phyloP scores from a whole-genome alignment of 176 grass and related monocot genomes.

The Carex littledalei region DNA sequence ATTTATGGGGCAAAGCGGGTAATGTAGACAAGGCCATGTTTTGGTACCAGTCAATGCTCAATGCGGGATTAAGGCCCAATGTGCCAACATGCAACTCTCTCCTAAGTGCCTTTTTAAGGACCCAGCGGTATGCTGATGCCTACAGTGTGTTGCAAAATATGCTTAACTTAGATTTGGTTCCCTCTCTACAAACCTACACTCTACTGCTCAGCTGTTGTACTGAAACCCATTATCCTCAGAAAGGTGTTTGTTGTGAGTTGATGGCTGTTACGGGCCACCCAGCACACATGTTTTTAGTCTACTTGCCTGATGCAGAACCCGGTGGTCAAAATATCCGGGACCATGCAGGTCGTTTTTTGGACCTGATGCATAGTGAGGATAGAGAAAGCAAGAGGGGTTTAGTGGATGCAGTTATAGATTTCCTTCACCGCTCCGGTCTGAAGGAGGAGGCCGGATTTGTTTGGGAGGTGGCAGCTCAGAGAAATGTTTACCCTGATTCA shows the following conservation, averaged over 20 bases:
- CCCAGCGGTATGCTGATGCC: conserved; percentile 62
- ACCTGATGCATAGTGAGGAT: conserved; percentile 93
- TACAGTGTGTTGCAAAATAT: conserved; percentile 67
- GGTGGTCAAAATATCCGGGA: conserved; percentile 64
- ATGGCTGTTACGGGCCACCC: conserved; percentile 86
- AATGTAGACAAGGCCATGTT: conserved; percentile 69
- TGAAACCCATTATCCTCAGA: conserved; percentile 33
- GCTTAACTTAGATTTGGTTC: conserved; percentile 58
- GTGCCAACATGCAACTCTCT: conserved; percentile 90
- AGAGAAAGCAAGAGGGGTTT: conserved; percentile 88
- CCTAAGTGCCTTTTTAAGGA: conserved; percentile 75
- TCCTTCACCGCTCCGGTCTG: conserved; percentile 77
- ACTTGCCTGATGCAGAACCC: conserved; percentile 77
- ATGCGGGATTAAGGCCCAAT: conserved; percentile 75
- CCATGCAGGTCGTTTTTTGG: conserved; percentile 65
- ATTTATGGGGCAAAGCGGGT: conserved; percentile 93
- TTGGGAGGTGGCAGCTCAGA: conserved; percentile 87
- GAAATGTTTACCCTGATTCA: conserved; percentile 90
- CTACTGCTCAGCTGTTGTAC: conserved; percentile 86
- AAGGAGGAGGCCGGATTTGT: conserved; percentile 95
- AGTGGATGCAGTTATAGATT: conserved; percentile 86
- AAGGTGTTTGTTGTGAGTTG: conserved; percentile 64
- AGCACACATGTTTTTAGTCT: conserved; percentile 75
- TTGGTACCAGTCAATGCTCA: conserved; percentile 87
- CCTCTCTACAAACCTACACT: conserved; percentile 89